Conservation (phyloP, 2,329 filamentous ascomycete species). For the Ophiobolus disseminans region DNA sequence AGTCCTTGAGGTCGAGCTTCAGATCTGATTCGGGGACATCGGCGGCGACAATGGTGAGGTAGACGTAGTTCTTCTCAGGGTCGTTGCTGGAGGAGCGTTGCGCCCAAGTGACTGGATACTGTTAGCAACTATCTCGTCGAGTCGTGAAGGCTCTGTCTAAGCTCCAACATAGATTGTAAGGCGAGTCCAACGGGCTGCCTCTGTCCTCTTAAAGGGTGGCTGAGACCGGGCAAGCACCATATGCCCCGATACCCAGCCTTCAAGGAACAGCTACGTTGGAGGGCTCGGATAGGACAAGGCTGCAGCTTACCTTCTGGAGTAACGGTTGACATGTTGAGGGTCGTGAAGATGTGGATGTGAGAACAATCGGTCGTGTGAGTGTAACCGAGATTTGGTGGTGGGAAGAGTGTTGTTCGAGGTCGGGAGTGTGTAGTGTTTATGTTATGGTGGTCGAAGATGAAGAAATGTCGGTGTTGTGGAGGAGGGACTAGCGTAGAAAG, state of each 20-base stretch:
- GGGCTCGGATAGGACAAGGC: constrained; percentile 29
- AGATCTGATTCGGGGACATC: constrained; percentile 79
- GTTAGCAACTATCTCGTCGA: constrained; percentile 23
- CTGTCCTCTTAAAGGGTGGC: too few species aligned
- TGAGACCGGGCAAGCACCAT: too few species aligned
- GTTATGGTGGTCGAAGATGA: constrained; percentile 40
- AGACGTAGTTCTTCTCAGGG: constrained; percentile 89
- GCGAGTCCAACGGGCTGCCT: too few species aligned
- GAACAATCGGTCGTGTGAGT: constrained; percentile 2
- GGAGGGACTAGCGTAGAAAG: constrained; percentile 49
- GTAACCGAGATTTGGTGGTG: not conserved
- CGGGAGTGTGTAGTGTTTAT: constrained; percentile 45
- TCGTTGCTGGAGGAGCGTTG: constrained; percentile 88
- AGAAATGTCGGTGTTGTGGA: constrained; percentile 45
- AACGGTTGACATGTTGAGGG: constrained; percentile 39
- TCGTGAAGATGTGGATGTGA: constrained; percentile 4
- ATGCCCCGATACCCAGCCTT: too few species aligned
- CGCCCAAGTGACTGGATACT: constrained; percentile 84
- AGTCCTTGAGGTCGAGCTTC: constrained; percentile 74
- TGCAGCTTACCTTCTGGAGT: constrained; percentile 51
- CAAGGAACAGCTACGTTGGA: not conserved
- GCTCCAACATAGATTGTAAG: too few species aligned
- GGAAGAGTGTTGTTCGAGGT: constrained; percentile 26
- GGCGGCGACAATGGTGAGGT: constrained; percentile 86
- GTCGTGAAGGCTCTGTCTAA: constrained; percentile 6